Evolutionary conservation across 1,284 basidiomycete genomes (phyloP), one percentile per base, ranked within the genome.

Genomic region (Ceratobasidium sp.): DNA sequence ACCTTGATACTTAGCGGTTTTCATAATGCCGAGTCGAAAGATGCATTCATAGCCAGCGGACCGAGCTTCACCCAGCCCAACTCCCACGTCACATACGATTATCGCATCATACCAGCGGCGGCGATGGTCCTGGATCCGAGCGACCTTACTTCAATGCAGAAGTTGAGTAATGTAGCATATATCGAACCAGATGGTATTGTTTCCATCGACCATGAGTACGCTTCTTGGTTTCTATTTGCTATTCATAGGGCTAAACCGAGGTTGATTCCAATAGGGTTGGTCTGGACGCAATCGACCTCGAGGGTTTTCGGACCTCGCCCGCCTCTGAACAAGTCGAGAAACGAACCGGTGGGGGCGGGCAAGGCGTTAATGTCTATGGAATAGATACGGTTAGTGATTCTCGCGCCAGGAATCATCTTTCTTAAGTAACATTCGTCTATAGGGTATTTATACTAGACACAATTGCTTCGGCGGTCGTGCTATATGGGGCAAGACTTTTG

Each of bases 391-490:
- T 6, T 1, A 6, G 15, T 51, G 15, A 18, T 33, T 33, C 33
- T 33, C 33, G 33, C 33, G 1, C 2, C 33, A 33, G 33, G 33
- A 33, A 4, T 33, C 4, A 33, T 33, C 33, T 13, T 51, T 51
- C 49, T 15, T 6, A 51, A 15, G 20, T 33, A 61, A 5, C 18
- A 33, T 1, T 33, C 33, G 33, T 4, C 33, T 33, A 33, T 46
- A 44, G 44, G 87, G 78, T 51, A 77, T 77, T 23, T 72, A 77
- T 58, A 68, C 68, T 23, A 56, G 55, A 33, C 78, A 79, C 44
- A 28, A 46, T 15, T 18, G 28, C 44, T 79, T 79, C 61, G 78
- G 44, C 20, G 78, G 78, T 7, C 71, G 78, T 44, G 78, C 80
- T 18, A 51, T 42, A 18, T 81, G 77, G 76, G 81, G 79, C 13